These are phyloP conservation scores for Amanita molliuscula DNA, from an alignment of 768 basidiomycete genomes.

Conservation along the genomic window DNA sequence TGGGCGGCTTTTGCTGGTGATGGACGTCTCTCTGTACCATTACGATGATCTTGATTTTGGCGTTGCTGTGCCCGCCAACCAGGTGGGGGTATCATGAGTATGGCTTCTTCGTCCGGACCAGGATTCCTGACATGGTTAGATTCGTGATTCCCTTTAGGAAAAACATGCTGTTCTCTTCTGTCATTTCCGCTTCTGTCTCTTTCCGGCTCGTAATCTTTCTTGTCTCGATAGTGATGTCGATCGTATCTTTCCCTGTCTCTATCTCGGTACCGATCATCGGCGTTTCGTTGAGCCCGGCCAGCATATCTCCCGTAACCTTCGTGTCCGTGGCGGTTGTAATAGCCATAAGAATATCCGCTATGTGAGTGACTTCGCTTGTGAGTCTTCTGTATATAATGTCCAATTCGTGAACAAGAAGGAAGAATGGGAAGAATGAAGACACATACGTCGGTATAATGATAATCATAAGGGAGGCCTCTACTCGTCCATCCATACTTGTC, in stretches of 20 bases:
- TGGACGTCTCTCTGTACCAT: neutral
- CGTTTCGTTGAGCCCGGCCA: neutral
- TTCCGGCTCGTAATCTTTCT: neutral
- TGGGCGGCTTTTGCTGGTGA: neutral
- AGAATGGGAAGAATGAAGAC: neutral
- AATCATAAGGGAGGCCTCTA: neutral
- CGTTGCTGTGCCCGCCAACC: constrained; percentile 1
- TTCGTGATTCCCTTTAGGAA: neutral
- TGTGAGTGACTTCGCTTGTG: constrained; percentile 6
- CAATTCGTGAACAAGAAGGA: neutral
- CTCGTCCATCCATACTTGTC: constrained; percentile 4
- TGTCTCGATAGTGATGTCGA: neutral
- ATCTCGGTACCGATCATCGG: neutral
- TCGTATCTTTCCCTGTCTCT: constrained; percentile 1
- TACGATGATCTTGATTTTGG: neutral
- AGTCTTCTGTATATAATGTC: neutral
- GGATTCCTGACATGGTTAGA: neutral
- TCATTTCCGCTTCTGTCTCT: neutral
- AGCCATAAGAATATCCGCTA: neutral
- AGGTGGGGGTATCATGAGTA: constrained; percentile 5
- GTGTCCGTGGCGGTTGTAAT: neutral
- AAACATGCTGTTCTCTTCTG: neutral
- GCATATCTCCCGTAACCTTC: neutral
- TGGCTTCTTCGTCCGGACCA: neutral
- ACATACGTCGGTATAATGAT: constrained; percentile 1